Evolutionary conservation across 441 rosid genomes (phyloP).

Genomic region (Erodium texanum): DNA sequence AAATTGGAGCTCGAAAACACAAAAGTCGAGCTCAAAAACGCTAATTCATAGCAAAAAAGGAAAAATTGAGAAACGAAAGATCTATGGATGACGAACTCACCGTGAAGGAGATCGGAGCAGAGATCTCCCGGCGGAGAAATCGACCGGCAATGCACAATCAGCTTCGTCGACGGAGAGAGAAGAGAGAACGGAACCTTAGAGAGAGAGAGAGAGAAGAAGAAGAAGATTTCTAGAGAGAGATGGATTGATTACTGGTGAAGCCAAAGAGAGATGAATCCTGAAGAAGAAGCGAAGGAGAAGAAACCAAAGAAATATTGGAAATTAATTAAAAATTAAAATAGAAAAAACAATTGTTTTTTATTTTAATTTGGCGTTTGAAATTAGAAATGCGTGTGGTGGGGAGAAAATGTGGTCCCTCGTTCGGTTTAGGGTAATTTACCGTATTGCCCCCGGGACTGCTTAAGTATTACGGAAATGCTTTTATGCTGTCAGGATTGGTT

Average conservation of each 20-base stretch:
- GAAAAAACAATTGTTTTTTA: not conserved
- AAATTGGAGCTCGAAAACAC: conserved; percentile 9
- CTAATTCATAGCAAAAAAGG: not conserved
- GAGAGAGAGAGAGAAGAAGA: conserved; percentile 7
- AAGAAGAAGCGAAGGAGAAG: conserved; percentile 44
- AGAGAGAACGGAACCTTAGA: not conserved
- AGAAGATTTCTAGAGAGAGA: conserved; percentile 24
- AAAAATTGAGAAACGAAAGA: not conserved
- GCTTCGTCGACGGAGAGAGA: conserved; percentile 19
- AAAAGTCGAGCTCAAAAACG: not conserved
- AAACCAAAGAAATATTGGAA: conserved; percentile 31
- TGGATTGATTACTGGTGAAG: conserved; percentile 31
- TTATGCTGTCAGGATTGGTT: not conserved
- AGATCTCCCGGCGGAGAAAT: conserved; percentile 15
- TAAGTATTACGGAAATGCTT: not conserved
- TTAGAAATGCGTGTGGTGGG: conserved; percentile 7
- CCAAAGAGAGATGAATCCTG: conserved; percentile 32
- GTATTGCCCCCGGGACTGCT: not conserved
- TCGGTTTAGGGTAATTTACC: not conserved
- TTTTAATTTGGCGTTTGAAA: conserved; percentile 14
- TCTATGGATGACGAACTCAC: conserved; percentile 25
- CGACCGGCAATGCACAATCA: conserved; percentile 29
- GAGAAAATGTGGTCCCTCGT: not conserved
- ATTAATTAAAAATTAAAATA: conserved; percentile 12
- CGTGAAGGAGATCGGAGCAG: conserved; percentile 18